These are phyloP conservation scores for Mangifera indica DNA, from an alignment of 345 rosid genomes.

Conservation along the genomic window DNA sequence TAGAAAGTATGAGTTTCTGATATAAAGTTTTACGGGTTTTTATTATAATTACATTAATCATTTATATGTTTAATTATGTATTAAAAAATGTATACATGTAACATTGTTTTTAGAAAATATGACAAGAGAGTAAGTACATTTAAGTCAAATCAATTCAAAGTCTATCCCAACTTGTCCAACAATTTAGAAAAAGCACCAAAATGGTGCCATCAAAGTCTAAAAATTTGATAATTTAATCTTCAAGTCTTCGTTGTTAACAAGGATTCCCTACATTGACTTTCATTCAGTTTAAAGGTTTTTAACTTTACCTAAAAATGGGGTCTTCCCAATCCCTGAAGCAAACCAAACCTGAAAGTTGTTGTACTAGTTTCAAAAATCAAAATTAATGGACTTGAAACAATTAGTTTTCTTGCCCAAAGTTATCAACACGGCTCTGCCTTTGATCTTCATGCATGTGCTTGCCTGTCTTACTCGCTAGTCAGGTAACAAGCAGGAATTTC, in stretches of 20 bases:
- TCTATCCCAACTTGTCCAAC: slow-evolving; percentile 4
- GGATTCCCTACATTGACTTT: slow-evolving; percentile 19
- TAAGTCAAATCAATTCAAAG: slow-evolving; percentile 11
- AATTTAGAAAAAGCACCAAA: slow-evolving; percentile 6
- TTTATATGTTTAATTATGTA: no score
- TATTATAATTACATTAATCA: no score
- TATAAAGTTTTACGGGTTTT: no score
- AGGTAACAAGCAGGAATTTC: not conserved
- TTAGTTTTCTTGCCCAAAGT: not conserved
- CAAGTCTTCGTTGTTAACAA: not conserved
- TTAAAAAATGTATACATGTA: no score
- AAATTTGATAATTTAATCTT: not conserved
- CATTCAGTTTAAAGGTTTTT: slow-evolving; percentile 24
- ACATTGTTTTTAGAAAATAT: no score
- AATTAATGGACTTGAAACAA: not conserved
- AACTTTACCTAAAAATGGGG: slow-evolving; percentile 26
- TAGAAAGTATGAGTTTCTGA: no score
- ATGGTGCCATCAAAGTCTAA: slow-evolving; percentile 11
- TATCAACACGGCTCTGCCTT: slow-evolving; percentile 9
- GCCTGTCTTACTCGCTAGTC: slow-evolving; percentile 7
- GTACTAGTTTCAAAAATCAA: not conserved
- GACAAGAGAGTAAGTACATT: not conserved
- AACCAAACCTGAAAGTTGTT: slow-evolving; percentile 14
- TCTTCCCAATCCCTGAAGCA: slow-evolving; percentile 23
- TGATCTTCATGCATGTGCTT: not conserved